Conservation (phyloP, 352 stramenopile species). For the Pythium brachiatum region DNA sequence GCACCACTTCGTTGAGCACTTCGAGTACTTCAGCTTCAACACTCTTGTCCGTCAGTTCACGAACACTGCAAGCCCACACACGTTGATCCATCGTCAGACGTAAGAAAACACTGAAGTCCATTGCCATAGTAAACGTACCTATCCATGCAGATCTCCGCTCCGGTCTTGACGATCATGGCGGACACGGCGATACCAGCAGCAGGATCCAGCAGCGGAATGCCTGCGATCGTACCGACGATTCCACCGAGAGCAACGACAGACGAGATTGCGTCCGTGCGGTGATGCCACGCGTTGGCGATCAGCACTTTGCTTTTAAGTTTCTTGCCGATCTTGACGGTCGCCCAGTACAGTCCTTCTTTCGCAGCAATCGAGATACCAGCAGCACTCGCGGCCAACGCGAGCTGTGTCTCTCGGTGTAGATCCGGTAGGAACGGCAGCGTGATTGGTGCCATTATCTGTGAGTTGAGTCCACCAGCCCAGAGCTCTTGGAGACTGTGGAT, state of each 20-base stretch:
- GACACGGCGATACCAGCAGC: conserved; percentile 83
- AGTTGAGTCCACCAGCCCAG: conserved; percentile 34
- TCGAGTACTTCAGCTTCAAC: conserved; percentile 79
- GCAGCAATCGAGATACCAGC: conserved; percentile 89
- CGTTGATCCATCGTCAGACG: background rate
- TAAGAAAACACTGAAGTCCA: too few species aligned
- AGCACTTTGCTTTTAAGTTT: conserved; percentile 92
- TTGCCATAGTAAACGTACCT: too few species aligned
- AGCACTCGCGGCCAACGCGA: conserved; percentile 77
- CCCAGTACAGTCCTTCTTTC: conserved; percentile 94
- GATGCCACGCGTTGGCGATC: conserved; percentile 98
- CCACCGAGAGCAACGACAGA: conserved; percentile 81
- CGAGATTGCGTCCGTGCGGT: conserved; percentile 90
- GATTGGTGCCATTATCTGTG: conserved; percentile 30
- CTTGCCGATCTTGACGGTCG: conserved; percentile 91
- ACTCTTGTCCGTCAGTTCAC: conserved; percentile 83
- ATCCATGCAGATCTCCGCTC: conserved; percentile 78
- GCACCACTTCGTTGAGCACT: conserved; percentile 69
- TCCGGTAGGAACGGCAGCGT: conserved; percentile 55
- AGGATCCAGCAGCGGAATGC: conserved; percentile 73
- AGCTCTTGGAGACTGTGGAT: conserved; percentile 74
- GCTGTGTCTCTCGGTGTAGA: conserved; percentile 49
- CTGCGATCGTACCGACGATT: conserved; percentile 70
- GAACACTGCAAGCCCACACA: conserved; percentile 40
- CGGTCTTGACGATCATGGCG: conserved; percentile 88